These are phyloP conservation scores for Russula sp. DNA, from an alignment of 768 basidiomycete genomes.

Conservation along the genomic window DNA sequence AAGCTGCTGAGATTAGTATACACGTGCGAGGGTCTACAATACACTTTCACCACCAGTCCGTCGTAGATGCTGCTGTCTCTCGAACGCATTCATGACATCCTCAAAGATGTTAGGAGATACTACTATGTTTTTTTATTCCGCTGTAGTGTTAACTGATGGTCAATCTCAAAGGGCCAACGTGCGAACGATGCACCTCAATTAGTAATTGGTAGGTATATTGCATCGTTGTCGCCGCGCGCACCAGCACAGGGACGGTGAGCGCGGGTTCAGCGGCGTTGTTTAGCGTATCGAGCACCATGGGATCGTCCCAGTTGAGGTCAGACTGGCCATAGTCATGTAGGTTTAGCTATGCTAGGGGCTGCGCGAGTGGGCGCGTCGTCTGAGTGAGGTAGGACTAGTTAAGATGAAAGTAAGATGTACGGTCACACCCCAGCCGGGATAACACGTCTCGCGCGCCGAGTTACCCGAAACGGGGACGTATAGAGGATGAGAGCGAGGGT, in stretches of 20 bases:
- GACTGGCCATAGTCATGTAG: too few species aligned
- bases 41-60: not conserved
- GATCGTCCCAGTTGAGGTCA: conserved; percentile 56
- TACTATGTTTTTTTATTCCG: not conserved
- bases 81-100: not conserved
- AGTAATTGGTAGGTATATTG: conserved; percentile 10
- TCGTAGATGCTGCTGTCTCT: not conserved
- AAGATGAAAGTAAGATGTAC: too few species aligned
- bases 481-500: too few species aligned
- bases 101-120: conserved; percentile 2
- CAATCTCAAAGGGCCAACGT: not conserved
- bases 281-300: conserved; percentile 43
- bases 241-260: not conserved
- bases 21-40: not conserved
- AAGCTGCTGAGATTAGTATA: not conserved
- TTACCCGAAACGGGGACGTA: too few species aligned
- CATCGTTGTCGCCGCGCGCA: not conserved
- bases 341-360: too few species aligned
- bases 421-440: too few species aligned
- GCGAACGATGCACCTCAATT: conserved; percentile 4
- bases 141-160: not conserved
- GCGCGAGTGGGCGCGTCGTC: too few species aligned
- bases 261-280: not conserved
- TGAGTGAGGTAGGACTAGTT: too few species aligned
- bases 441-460: too few species aligned